Evolutionary conservation across 768 basidiomycete genomes (phyloP).

Genomic region (Gloeophyllum trabeum): DNA sequence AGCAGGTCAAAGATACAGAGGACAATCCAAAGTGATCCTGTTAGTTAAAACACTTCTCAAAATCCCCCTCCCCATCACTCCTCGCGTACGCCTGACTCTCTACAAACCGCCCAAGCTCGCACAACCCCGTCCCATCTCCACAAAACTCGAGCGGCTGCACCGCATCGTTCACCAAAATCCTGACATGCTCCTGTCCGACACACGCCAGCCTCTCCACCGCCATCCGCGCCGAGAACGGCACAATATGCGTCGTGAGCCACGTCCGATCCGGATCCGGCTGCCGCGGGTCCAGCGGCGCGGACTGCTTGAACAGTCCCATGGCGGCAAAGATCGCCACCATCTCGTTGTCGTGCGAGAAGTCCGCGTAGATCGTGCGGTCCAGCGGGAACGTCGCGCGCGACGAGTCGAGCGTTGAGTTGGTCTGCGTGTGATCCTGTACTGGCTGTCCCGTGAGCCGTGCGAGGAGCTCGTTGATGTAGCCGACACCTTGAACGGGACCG

Average conservation of each 20-base stretch:
- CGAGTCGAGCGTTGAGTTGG: slow-evolving; percentile 59
- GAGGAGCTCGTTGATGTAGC: slow-evolving; percentile 80
- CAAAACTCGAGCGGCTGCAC: slow-evolving; percentile 56
- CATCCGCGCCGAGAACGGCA: slow-evolving; percentile 70
- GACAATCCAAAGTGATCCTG: no score
- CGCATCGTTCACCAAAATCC: slow-evolving; percentile 73
- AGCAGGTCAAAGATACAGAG: no score
- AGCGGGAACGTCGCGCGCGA: slow-evolving; percentile 63
- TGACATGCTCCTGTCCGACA: slow-evolving; percentile 31
- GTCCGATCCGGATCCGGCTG: slow-evolving; percentile 12
- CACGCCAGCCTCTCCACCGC: slow-evolving; percentile 62
- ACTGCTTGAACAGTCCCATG: slow-evolving; percentile 29
- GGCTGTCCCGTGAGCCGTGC: slow-evolving; percentile 59
- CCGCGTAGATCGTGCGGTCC: slow-evolving; percentile 51
- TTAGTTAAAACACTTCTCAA: slow-evolving; percentile 35
- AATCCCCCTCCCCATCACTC: slow-evolving; percentile 61
- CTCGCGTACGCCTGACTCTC: slow-evolving; percentile 60
- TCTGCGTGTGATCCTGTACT: slow-evolving; percentile 62
- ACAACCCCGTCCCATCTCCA: slow-evolving; percentile 41
- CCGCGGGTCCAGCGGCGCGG: slow-evolving; percentile 13
- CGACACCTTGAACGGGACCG: slow-evolving; percentile 74
- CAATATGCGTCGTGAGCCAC: slow-evolving; percentile 50
- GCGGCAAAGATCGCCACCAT: slow-evolving; percentile 70
- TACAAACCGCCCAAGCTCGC: slow-evolving; percentile 54
- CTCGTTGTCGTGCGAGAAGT: slow-evolving; percentile 82